phyloP scores from a whole-genome alignment of 2,329 filamentous ascomycete genomes.

The Diaporthe sp. region DNA sequence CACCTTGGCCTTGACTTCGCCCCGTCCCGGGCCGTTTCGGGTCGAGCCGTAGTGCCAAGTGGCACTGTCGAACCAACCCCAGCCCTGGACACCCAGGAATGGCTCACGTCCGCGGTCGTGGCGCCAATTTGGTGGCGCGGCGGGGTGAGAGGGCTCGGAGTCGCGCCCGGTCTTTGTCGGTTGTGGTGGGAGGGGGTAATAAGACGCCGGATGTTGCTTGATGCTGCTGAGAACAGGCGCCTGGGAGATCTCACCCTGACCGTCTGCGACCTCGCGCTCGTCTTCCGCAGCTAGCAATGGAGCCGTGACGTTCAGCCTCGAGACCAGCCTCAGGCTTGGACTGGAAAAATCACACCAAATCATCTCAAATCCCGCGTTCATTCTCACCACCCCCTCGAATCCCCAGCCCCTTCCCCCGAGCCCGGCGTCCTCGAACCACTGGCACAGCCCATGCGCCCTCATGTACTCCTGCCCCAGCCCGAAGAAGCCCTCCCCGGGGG shows the following conservation, averaged over 20 bases:
- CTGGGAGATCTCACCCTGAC: background rate
- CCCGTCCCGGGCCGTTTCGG: conserved; percentile 53
- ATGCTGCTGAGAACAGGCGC: background rate
- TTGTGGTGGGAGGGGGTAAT: conserved; percentile 53
- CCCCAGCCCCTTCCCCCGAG: conserved; percentile 61
- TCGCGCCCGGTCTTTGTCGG: conserved; percentile 54
- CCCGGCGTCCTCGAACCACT: conserved; percentile 56
- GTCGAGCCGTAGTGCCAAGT: conserved; percentile 58
- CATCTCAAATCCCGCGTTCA: conserved; percentile 66
- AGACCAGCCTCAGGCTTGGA: conserved; percentile 57
- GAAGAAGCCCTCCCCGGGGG: conserved; percentile 46
- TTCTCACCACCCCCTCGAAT: conserved; percentile 63
- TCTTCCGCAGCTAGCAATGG: conserved; percentile 51
- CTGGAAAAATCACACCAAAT: conserved; percentile 66
- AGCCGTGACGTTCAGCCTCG: conserved; percentile 60
- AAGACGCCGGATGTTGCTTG: conserved; percentile 44
- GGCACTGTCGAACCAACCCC: conserved; percentile 61
- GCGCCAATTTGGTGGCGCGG: conserved; percentile 55
- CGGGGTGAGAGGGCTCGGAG: conserved; percentile 51
- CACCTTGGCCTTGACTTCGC: conserved; percentile 57
- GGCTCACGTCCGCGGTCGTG: conserved; percentile 51
- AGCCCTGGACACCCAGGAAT: conserved; percentile 55
- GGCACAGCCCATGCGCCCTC: conserved; percentile 60
- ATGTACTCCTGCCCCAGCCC: conserved; percentile 61
- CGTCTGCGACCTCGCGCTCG: conserved; percentile 23